Evolutionary conservation across 2,329 filamentous ascomycete species (phyloP).

Genomic region (Trichoderma semiorbis): DNA sequence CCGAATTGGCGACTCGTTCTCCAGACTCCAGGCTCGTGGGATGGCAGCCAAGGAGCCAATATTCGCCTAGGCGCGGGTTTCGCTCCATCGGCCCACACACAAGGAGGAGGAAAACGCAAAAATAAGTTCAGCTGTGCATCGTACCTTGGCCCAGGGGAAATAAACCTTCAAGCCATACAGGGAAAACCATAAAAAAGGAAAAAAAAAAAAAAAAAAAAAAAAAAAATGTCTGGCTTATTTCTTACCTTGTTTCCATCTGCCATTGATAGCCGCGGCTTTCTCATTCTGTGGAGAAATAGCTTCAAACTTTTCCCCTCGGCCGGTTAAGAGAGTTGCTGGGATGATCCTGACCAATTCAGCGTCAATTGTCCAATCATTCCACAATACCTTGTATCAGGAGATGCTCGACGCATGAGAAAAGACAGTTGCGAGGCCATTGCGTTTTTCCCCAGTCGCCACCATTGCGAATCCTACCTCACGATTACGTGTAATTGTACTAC

Average conservation of each 20-base stretch:
- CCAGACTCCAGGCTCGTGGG: conserved; percentile 14
- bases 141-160: background rate
- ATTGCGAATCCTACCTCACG: background rate
- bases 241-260: background rate
- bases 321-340: background rate
- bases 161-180: background rate
- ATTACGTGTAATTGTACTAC: background rate
- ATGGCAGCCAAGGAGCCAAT: conserved; percentile 2
- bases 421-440: background rate
- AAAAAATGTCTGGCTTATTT: background rate
- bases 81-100: background rate
- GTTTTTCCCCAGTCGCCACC: background rate
- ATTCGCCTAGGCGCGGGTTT: background rate
- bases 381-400: background rate
- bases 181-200: background rate
- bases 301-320: background rate
- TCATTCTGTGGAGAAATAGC: background rate
- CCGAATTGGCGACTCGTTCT: conserved; percentile 9
- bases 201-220: background rate
- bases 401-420: background rate
- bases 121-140: background rate
- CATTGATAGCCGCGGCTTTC: background rate
- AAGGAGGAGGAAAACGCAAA: background rate
- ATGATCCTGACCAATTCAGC: background rate
- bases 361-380: conserved; percentile 1